Percentiles rank a stretch among this genome's conserved stretches.
These are phyloP conservation scores for Trichoderma cornu-damae DNA, from an alignment of 2,329 filamentous ascomycete species.

Conservation along the genomic window DNA sequence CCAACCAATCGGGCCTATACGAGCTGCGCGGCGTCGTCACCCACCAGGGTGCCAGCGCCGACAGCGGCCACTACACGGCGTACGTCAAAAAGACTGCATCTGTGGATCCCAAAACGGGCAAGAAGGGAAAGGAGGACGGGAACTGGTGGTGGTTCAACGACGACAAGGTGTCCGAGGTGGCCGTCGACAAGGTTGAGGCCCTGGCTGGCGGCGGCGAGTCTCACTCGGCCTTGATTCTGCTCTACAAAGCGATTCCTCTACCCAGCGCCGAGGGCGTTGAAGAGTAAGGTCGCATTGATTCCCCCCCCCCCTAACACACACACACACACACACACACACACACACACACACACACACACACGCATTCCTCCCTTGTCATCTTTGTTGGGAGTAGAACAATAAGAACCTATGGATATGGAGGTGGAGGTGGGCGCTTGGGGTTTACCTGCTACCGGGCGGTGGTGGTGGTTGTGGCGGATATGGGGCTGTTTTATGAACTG, in stretches of 20 bases:
- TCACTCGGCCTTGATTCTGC: slow-evolving; percentile 74
- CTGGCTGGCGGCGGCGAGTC: slow-evolving; percentile 85
- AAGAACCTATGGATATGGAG: background rate
- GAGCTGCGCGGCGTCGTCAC: slow-evolving; percentile 92
- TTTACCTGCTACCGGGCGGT: background rate
- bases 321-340: too few species aligned
- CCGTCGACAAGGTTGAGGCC: slow-evolving; percentile 82
- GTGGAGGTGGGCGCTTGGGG: slow-evolving; percentile 5
- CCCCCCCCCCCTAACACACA: too few species aligned
- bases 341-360: too few species aligned
- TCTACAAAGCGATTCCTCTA: slow-evolving; percentile 71
- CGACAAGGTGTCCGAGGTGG: slow-evolving; percentile 91
- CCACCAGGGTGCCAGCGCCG: slow-evolving; percentile 92
- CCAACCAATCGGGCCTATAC: slow-evolving; percentile 92
- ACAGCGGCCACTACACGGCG: slow-evolving; percentile 96
- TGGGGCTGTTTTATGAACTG: too few species aligned
- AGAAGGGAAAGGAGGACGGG: slow-evolving; percentile 74
- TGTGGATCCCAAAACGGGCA: slow-evolving; percentile 69
- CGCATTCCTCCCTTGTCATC: too few species aligned
- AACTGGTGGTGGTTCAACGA: slow-evolving; percentile 99
- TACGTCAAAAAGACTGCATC: slow-evolving; percentile 88
- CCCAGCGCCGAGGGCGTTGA: slow-evolving; percentile 50
- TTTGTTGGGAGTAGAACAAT: too few species aligned
- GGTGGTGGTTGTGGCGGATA: too few species aligned
- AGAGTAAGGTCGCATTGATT: slow-evolving; percentile 25